Base-by-base conservation (phyloP, 1,139 yeast genomes). In the Lodderomyces metapsilosis region DNA sequence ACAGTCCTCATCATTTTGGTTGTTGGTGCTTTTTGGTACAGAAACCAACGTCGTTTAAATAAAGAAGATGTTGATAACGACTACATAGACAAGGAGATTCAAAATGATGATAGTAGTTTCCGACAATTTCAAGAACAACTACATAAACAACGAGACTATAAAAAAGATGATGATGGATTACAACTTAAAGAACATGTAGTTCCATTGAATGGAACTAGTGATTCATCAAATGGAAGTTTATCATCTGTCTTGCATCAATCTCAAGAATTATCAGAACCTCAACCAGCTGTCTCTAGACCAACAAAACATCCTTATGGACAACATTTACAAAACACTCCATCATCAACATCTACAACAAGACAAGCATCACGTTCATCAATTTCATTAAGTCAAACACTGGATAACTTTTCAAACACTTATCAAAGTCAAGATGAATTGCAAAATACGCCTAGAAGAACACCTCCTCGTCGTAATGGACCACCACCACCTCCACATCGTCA, bases 101-200 rank as follows among this genome's bases (percentile, higher is more conserved):
- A 62, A 25, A 34, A 22, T 34, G 76, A 70, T 45, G 65, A 68
- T 45, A 66, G 60, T 36, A 64, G 66, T 56, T 72, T 62, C 49
- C 57, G 51, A 36, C 61, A 61, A 47, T 71, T 71, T 50, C 66
- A 66, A 38, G 68, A 71, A 34, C 71, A 65, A 59, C 62, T 34
- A 22, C 37, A 36, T 28, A 20, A 24, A 21, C 21, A 13, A 17
- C 15, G 12, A 15, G 6, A 24, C n/a, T n/a, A 18, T 5, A 36
- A 20, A 11, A 36, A 39, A 15, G 39, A 17, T 3, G 39, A 22
- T 5, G 40, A 34, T 20, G 39, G 34, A 16, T 32, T 37, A 5
- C 40, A 17, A 36, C 27, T 25, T 6, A 36, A 43, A 20, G 43
- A 40, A 16, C 33, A 36, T 9, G 33, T 23, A 27, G 41, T 38